A percentile compares a stretch with the other conserved stretches of the same genome.
Conservation (phyloP, 2,329 filamentous ascomycete genomes). For the Trichoderma simmonsii region DNA sequence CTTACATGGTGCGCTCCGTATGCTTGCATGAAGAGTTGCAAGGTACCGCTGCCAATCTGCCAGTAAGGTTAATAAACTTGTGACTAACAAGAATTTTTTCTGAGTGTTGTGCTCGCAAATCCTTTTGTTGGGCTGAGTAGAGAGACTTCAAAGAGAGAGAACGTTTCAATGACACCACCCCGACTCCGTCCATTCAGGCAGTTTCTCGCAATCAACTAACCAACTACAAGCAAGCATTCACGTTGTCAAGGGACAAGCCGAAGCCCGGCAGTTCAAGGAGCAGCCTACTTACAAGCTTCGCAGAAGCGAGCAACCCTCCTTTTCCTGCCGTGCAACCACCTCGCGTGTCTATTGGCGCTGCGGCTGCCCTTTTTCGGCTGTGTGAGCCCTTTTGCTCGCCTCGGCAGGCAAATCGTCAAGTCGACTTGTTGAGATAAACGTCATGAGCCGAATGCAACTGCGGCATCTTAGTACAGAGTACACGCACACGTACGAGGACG, state of each 20-base stretch:
- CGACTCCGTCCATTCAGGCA: neutral
- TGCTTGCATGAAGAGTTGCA: neutral
- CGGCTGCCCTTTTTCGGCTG: slow-evolving; percentile 1
- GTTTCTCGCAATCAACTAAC: neutral
- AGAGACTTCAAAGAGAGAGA: neutral
- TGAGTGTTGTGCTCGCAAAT: neutral
- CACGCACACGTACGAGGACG: neutral
- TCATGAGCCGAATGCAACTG: neutral
- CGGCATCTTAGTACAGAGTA: neutral
- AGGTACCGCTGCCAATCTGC: neutral
- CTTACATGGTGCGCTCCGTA: neutral
- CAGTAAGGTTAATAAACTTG: neutral
- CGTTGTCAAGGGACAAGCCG: neutral
- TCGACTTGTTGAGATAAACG: neutral
- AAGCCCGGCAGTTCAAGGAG: slow-evolving; percentile 5
- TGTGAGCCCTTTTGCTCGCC: neutral
- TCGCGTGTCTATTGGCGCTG: neutral
- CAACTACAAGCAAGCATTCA: neutral
- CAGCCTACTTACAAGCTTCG: neutral
- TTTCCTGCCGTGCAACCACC: neutral
- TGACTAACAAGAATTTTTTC: neutral
- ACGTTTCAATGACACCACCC: neutral
- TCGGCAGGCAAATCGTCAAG: neutral
- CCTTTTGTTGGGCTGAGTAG: neutral
- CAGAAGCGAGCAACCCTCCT: neutral